Evolutionary conservation across 768 basidiomycete species (phyloP).

Genomic region (Pleurotus pulmonarius): DNA sequence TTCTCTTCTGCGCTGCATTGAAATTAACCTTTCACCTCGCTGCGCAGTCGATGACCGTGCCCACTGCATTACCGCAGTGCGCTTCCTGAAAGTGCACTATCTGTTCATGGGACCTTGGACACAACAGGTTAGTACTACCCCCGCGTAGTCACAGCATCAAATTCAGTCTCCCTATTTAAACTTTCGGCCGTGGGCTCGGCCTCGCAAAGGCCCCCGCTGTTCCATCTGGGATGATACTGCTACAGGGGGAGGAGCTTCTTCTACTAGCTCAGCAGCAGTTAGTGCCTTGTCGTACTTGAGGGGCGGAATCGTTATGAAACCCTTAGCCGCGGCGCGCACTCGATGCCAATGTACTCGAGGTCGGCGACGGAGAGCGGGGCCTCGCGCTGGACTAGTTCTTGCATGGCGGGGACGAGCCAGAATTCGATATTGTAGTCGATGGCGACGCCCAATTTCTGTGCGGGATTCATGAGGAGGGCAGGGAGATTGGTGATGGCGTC

Average conservation of each 20-base stretch:
- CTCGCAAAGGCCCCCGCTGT: no score
- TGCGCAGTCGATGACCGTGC: no score
- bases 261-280: not conserved
- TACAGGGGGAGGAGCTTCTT: no score
- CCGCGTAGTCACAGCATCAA: no score
- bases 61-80: no score
- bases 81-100: no score
- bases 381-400: not conserved
- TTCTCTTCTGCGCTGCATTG: no score
- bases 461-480: not conserved
- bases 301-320: not conserved
- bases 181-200: no score
- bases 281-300: not conserved
- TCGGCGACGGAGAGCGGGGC: constrained; percentile 20
- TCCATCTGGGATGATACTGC: not conserved
- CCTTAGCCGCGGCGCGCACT: constrained; percentile 13
- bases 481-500: constrained; percentile 11
- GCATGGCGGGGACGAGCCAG: constrained; percentile 6
- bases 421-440: constrained; percentile 7
- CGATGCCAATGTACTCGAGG: constrained; percentile 16
- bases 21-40: no score
- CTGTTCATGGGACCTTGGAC: no score
- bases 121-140: no score
- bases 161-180: no score
- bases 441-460: constrained; percentile 6